Conservation (phyloP, 1,284 basidiomycete species). For the Apiotrichum mycotoxinovorans region DNA sequence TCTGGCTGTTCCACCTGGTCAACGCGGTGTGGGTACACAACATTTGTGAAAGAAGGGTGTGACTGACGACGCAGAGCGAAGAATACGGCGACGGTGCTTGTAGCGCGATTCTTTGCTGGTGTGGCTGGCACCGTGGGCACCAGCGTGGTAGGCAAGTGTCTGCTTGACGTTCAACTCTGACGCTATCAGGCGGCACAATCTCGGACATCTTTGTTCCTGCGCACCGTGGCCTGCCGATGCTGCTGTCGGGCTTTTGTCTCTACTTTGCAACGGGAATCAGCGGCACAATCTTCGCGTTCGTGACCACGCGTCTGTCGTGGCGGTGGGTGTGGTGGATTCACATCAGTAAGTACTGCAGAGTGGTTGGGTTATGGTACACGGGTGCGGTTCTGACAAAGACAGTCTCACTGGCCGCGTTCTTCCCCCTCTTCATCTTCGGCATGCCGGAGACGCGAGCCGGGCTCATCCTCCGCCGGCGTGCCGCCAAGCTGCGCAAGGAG, state of each 20-base stretch:
- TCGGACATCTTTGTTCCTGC: slow-evolving; percentile 58
- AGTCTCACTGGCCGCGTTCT: slow-evolving; percentile 33
- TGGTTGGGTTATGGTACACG: too few relatives aligned
- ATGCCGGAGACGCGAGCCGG: slow-evolving; percentile 47
- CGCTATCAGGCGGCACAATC: slow-evolving; percentile 58
- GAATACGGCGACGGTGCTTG: slow-evolving; percentile 66
- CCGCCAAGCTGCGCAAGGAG: slow-evolving; percentile 36
- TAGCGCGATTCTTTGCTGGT: slow-evolving; percentile 63
- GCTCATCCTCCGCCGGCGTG: slow-evolving; percentile 41
- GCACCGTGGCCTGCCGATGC: slow-evolving; percentile 61
- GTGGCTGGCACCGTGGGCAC: slow-evolving; percentile 61
- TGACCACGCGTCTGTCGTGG: slow-evolving; percentile 62
- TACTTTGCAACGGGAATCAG: slow-evolving; percentile 64
- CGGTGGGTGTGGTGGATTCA: slow-evolving; percentile 80
- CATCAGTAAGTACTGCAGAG: slow-evolving; percentile 51
- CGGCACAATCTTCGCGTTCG: slow-evolving; percentile 67
- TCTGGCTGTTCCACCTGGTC: slow-evolving; percentile 61
- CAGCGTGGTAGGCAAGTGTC: slow-evolving; percentile 60
- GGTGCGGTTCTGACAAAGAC: neutral
- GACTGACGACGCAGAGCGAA: slow-evolving; percentile 52
- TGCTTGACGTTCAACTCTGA: too few relatives aligned
- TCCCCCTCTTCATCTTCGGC: slow-evolving; percentile 35
- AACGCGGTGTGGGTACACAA: slow-evolving; percentile 58
- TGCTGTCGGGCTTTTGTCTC: slow-evolving; percentile 60
- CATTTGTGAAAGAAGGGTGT: neutral